Percentiles rank a stretch among this genome's conserved stretches.
Evolutionary conservation across 2,329 filamentous ascomycete genomes (phyloP).

Genomic region (Verticillium nonalfalfae): DNA sequence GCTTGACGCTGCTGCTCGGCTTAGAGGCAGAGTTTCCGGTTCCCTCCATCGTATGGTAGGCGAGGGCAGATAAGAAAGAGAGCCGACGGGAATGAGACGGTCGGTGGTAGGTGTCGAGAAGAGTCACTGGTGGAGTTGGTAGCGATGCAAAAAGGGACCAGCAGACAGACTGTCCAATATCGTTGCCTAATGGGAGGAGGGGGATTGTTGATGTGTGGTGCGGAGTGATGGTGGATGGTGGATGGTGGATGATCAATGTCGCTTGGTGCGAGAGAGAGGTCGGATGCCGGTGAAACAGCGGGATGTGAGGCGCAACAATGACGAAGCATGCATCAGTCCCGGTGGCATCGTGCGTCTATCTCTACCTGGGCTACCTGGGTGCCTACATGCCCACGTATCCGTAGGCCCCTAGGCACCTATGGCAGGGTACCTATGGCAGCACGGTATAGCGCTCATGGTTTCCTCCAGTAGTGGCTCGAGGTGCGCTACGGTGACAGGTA

Average conservation of each 20-base stretch:
- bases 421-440: no score
- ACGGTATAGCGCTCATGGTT: no score
- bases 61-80: conserved; percentile 4
- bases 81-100: neutral
- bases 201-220: neutral
- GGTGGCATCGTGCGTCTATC: neutral
- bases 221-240: no score
- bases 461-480: no score
- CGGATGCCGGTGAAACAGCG: conserved; percentile 3
- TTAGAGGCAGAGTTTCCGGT: conserved; percentile 66
- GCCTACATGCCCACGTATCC: no score
- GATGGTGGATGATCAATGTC: neutral
- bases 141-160: neutral
- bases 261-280: neutral
- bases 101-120: neutral
- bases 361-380: no score
- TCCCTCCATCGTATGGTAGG: conserved; percentile 59
- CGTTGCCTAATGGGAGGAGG: neutral
- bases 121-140: neutral
- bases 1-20: conserved; percentile 99
- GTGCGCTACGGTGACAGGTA: neutral
- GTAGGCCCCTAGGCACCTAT: no score
- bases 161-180: neutral
- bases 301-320: conserved; percentile 18
- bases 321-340: conserved; percentile 13